Evolutionary conservation across 139 green algal genomes (phyloP), one percentile per base, ranked within the genome.

Genomic region (Micractinium conductrix): DNA sequence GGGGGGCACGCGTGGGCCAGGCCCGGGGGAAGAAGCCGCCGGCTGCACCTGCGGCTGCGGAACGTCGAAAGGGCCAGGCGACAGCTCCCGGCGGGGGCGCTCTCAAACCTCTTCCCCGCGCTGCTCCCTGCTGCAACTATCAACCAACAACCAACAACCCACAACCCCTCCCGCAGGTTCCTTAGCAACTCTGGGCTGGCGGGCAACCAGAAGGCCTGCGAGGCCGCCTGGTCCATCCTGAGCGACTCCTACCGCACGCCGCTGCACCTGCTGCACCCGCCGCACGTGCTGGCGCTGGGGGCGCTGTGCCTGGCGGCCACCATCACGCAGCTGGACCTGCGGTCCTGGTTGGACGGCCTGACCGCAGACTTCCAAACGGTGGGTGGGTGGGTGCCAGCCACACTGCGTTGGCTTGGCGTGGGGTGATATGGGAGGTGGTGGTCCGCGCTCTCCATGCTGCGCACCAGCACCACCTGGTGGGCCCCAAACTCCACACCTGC

Each of bases 391-490:
- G n/a, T n/a, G n/a, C n/a, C n/a, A n/a, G n/a, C n/a, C n/a, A n/a
- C n/a, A n/a, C n/a, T n/a, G n/a, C n/a, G n/a, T n/a, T n/a, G n/a
- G n/a, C n/a, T n/a, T n/a, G n/a, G n/a, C n/a, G n/a, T n/a, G n/a
- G n/a, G n/a, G n/a, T n/a, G n/a, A n/a, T n/a, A n/a, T n/a, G n/a
- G n/a, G n/a, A n/a, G n/a, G n/a, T 97, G 87, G 38, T 74, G 28
- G 0, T 87, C 80, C 35, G 89, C 67, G 63, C 69, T 83, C 0
- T 87, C 80, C 40, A 91, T 81, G 69, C 55, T 82, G 33, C 92
- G 88, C 28, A 95, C 89, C 81, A 97, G 88, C 72, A 97, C 92
- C 35, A 95, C 92, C 83, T 96, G 93, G 75, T 96, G 91, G 8
- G 93, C 93, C 22, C 94, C 93, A 88, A 97, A 97, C 76, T 97